These are phyloP conservation scores for Rostrohypoxylon terebratum DNA, from an alignment of 495 filamentous ascomycete genomes.

Conservation along the genomic window DNA sequence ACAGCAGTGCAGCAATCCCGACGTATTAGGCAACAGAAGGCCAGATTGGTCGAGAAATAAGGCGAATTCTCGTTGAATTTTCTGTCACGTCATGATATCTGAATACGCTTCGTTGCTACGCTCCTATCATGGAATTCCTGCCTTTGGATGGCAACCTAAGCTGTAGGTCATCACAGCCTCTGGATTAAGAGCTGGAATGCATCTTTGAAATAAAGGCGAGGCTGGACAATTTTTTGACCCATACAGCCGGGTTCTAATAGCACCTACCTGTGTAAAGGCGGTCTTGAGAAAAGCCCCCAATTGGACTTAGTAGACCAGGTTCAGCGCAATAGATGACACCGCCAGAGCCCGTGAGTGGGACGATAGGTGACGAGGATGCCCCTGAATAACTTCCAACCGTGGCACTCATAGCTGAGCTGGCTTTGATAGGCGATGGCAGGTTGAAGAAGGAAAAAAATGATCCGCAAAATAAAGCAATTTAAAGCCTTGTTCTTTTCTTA, in stretches of 20 bases:
- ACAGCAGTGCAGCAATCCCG: constrained; percentile 49
- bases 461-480: constrained; percentile 51
- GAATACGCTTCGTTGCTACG: background rate
- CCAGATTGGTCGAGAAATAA: constrained; percentile 24
- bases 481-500: constrained; percentile 48
- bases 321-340: constrained; percentile 26
- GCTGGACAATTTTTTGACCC: constrained; percentile 23
- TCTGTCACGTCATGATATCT: constrained; percentile 29
- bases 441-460: constrained; percentile 34
- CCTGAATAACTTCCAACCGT: constrained; percentile 44
- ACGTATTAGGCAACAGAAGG: constrained; percentile 33
- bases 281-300: constrained; percentile 24
- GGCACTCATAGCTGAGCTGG: constrained; percentile 31
- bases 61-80: constrained; percentile 19
- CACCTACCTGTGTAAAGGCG: constrained; percentile 12
- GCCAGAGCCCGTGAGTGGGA: constrained; percentile 33
- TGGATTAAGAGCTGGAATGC: constrained; percentile 18
- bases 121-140: background rate
- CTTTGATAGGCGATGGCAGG: constrained; percentile 38
- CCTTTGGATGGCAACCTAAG: background rate
- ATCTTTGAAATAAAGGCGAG: constrained; percentile 13
- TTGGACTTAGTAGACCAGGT: constrained; percentile 12
- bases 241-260: constrained; percentile 30
- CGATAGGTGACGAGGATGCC: constrained; percentile 45
- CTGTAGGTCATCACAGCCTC: constrained; percentile 18